Evolutionary conservation across 1,284 basidiomycete species (phyloP), one percentile per base, ranked within the genome.

Genomic region (Cronartium quercuum): DNA sequence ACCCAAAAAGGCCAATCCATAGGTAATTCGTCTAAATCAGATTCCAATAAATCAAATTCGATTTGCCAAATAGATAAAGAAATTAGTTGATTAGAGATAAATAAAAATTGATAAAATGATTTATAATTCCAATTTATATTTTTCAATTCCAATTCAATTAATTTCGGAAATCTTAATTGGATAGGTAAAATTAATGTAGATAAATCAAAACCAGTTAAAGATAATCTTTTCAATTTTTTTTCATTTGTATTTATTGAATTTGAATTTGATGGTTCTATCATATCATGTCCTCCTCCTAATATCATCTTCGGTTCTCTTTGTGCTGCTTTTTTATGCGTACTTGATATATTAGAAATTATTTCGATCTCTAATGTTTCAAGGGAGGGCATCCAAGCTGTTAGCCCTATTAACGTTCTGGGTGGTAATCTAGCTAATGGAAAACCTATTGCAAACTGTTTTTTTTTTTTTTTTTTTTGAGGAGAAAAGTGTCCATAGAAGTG

Each of bases 1-100:
- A 73, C 69, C 69, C 69, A 73, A 66, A 73, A 73, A 57, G 62
- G 57, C 62, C 41, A 73, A 73, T 73, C 69, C 34, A 37, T 57
- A 2, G 69, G 69, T 51, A 73, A 24, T 38, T 73, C 69, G n/a
- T 73, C 69, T n/a, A n/a, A n/a, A 64, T 73, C 69, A 21, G 55
- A 21, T 63, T 73, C 69, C n/a, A n/a, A n/a, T 57, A 65, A 47
- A 18, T 65, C 69, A 42, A 73, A 66, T 37, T 42, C 44, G 60
- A 73, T 51, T 2, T 64, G 47, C 40, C 42, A 64, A 35, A 73
- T 24, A 55, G 42, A 57, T 15, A 65, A 58, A 12, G 37, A 58
- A 55, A 51, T 18, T 13, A 73, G 35, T n/a, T n/a, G n/a, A 6
- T 29, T 7, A 2, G 62, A 15, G 9, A 51, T 57, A 38, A 47